Base-by-base conservation (phyloP, 495 filamentous ascomycete species). In the Penicillium desertorum region DNA sequence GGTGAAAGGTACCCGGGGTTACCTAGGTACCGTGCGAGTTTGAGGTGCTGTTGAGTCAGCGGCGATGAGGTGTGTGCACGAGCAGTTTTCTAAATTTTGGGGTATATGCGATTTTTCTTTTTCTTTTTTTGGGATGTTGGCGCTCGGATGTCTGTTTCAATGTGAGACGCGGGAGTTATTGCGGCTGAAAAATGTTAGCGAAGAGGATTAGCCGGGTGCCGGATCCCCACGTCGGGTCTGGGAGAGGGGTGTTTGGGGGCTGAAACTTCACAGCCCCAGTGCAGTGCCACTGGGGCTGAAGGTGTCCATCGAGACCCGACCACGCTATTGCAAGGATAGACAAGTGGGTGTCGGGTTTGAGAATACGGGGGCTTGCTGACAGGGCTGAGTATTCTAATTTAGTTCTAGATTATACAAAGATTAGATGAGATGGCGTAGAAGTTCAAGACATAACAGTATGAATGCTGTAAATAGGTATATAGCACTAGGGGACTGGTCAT, bases 401-500 rank as follows among this genome's bases (percentile, higher is more conserved):
- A 43, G 1, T 29, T 30, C 12, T 16, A 22, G 34, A 20, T 12
- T 14, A 12, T 14, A 12, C 12, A 16, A 8, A 6, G 0, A 43
- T 5, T 12, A 14, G 5, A 39, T 4, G 2, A 2, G 10, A 17
- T 14, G 11, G 16, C 6, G 9, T 17, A 42, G 19, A 11, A 14
- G 9, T 14, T 32, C 45, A 20, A 34, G 45, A 19, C 12, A 47
- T 20, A 52, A 44, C 6, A n/a, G 16, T 53, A 19, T 46, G 43
- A 55, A 45, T 55, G 22, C 43, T 41, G 42, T 22, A 32, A 48
- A 49, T 49, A 45, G 39, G 45, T 17, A 54, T 45, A 49, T 34
- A 62, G 34, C 23, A 54, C 39, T 32, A 55, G 16, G 25, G 44
- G 30, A 45, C 46, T 51, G 25, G 45, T 54, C 48, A 37, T 50